Conservation (phyloP, 2,329 filamentous ascomycete genomes). For the Ploettnerulaceae sp. region DNA sequence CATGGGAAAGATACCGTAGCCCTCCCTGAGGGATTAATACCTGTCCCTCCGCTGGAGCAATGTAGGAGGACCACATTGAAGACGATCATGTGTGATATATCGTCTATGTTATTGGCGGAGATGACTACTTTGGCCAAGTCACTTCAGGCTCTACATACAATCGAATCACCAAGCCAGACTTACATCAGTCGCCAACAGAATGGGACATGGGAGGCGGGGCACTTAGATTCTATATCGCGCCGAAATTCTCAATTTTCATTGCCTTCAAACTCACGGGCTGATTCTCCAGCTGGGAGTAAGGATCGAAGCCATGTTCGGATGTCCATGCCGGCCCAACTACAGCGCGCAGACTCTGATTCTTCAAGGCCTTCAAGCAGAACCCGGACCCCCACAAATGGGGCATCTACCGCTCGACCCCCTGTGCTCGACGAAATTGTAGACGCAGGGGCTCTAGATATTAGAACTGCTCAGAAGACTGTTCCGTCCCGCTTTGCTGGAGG, state of each 20-base stretch:
- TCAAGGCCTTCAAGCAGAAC: conserved; percentile 34
- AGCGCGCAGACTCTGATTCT: conserved; percentile 30
- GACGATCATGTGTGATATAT: conserved; percentile 74
- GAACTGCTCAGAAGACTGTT: conserved; percentile 15
- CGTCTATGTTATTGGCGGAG: conserved; percentile 67
- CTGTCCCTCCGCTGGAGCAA: conserved; percentile 62
- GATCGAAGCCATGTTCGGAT: conserved; percentile 66
- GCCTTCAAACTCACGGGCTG: conserved; percentile 46
- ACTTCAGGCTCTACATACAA: conserved; percentile 65
- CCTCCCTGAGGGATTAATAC: conserved; percentile 62
- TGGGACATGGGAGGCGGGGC: conserved; percentile 41
- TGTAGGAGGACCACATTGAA: conserved; percentile 76
- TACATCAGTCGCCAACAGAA: conserved; percentile 39
- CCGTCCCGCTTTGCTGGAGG: conserved; percentile 22
- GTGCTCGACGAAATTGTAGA: conserved; percentile 30
- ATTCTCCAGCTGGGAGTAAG: conserved; percentile 46
- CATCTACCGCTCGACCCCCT: conserved; percentile 13
- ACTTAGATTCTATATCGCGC: conserved; percentile 40
- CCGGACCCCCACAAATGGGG: conserved; percentile 34
- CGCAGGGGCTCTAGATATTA: conserved; percentile 9
- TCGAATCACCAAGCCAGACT: conserved; percentile 68
- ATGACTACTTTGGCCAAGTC: conserved; percentile 70
- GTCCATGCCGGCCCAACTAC: conserved; percentile 66
- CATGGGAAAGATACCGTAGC: conserved; percentile 44
- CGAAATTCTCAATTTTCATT: conserved; percentile 53